Evolutionary conservation across 345 rosid genomes (phyloP).

Genomic region (Lepidium aucheri): DNA sequence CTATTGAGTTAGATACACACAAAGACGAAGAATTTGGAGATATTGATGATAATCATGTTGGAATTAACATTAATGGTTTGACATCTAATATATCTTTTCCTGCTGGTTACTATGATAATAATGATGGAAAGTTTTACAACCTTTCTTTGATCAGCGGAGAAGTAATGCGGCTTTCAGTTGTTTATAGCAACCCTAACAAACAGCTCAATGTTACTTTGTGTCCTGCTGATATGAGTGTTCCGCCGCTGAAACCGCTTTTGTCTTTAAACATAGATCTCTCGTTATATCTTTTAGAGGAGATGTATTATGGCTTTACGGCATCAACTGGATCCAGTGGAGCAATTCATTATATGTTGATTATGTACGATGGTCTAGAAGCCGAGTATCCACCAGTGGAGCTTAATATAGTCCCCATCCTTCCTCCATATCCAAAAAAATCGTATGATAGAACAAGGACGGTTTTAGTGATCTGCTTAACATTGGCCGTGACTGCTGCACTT

Average conservation of each 20-base stretch:
- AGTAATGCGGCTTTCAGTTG: slow-evolving; percentile 37
- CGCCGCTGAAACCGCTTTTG: slow-evolving; percentile 29
- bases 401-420: slow-evolving; percentile 28
- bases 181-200: slow-evolving; percentile 27
- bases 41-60: slow-evolving; percentile 47
- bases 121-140: background rate
- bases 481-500: background rate
- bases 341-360: slow-evolving; percentile 32
- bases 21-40: slow-evolving; percentile 29
- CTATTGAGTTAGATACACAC: slow-evolving; percentile 32
- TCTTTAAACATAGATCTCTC: slow-evolving; percentile 37
- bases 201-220: slow-evolving; percentile 35
- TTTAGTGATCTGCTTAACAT: background rate
- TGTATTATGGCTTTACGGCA: slow-evolving; percentile 52
- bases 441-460: slow-evolving; percentile 15
- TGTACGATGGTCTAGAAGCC: slow-evolving; percentile 24
- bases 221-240: background rate
- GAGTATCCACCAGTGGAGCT: slow-evolving; percentile 11
- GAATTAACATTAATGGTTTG: slow-evolving; percentile 42
- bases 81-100: background rate
- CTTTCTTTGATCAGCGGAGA: slow-evolving; percentile 10
- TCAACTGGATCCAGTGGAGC: slow-evolving; percentile 30
- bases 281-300: slow-evolving; percentile 18
- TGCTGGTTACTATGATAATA: no score
- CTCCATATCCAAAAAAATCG: slow-evolving; percentile 34